These are phyloP conservation scores for Ceratocystis smalleyi DNA, from an alignment of 2,329 filamentous ascomycete genomes.

Conservation along the genomic window DNA sequence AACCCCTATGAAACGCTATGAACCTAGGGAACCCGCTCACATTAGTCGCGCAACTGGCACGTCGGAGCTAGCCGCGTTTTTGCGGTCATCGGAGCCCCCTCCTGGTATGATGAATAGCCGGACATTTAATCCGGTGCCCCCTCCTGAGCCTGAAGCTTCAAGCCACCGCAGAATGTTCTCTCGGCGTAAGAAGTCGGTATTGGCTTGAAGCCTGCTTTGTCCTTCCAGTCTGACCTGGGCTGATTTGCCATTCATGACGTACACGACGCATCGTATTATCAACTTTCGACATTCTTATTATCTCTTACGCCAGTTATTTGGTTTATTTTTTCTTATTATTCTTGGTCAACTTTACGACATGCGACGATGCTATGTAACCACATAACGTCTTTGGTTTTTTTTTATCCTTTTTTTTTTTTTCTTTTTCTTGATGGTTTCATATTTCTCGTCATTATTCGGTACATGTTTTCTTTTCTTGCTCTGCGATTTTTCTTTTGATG, in stretches of 20 bases:
- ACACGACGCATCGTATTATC: slow-evolving; percentile 5
- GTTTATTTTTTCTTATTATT: background rate
- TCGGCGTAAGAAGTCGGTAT: slow-evolving; percentile 14
- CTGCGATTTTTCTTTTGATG: background rate
- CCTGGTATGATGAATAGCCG: slow-evolving; percentile 2
- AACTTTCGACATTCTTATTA: background rate
- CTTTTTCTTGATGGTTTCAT: background rate
- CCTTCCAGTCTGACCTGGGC: background rate
- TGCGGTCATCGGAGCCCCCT: slow-evolving; percentile 53
- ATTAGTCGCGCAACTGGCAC: slow-evolving; percentile 37
- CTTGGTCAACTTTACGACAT: slow-evolving; percentile 6
- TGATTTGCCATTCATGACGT: background rate
- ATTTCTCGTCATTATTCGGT: background rate
- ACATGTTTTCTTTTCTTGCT: background rate
- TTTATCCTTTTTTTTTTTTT: too few species aligned
- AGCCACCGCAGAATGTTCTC: slow-evolving; percentile 17
- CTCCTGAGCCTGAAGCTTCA: slow-evolving; percentile 11
- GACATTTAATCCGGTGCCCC: background rate
- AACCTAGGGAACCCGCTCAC: slow-evolving; percentile 38
- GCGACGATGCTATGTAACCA: slow-evolving; percentile 1
- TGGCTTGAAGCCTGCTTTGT: slow-evolving; percentile 1
- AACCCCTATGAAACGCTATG: slow-evolving; percentile 42
- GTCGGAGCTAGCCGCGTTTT: slow-evolving; percentile 55
- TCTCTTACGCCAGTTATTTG: slow-evolving; percentile 3
- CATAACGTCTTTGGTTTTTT: background rate